A percentile compares a stretch with the other conserved stretches of the same genome.
Evolutionary conservation across 2,329 filamentous ascomycete species (phyloP).

Genomic region (Apiospora hydei): DNA sequence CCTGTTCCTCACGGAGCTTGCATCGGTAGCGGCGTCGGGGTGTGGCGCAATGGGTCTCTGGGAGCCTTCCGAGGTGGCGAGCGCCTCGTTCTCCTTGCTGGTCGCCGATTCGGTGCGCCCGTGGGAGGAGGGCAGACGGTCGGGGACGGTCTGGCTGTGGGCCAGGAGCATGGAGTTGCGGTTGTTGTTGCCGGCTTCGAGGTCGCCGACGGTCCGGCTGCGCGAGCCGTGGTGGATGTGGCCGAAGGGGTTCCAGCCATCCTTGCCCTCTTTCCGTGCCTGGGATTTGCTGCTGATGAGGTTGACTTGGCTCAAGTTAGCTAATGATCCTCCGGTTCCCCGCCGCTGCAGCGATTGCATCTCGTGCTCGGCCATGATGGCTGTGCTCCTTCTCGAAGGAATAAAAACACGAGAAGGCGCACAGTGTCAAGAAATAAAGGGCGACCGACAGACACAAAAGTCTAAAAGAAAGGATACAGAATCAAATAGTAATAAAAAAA

Average conservation of each 20-base stretch:
- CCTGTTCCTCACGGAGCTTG: neutral
- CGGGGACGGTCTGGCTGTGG: conserved; percentile 10
- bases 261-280: conserved; percentile 52
- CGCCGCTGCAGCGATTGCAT: conserved; percentile 2
- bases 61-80: neutral
- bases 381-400: neutral
- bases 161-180: conserved; percentile 28
- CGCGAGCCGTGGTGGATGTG: conserved; percentile 49
- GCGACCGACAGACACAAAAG: neutral
- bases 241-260: conserved; percentile 54
- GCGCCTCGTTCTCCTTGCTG: conserved; percentile 6
- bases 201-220: conserved; percentile 36
- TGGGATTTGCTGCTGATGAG: conserved; percentile 52
- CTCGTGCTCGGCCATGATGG: neutral
- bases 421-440: neutral
- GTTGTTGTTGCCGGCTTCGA: conserved; percentile 32
- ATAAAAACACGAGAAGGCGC: neutral
- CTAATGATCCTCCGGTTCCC: conserved; percentile 3
- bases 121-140: conserved; percentile 4
- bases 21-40: neutral
- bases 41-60: neutral
- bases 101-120: neutral
- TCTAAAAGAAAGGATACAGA: neutral
- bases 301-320: conserved; percentile 40
- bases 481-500: neutral